Evolutionary conservation across 106 monocot genomes (phyloP).

Genomic region (Amphibolis antarctica): DNA sequence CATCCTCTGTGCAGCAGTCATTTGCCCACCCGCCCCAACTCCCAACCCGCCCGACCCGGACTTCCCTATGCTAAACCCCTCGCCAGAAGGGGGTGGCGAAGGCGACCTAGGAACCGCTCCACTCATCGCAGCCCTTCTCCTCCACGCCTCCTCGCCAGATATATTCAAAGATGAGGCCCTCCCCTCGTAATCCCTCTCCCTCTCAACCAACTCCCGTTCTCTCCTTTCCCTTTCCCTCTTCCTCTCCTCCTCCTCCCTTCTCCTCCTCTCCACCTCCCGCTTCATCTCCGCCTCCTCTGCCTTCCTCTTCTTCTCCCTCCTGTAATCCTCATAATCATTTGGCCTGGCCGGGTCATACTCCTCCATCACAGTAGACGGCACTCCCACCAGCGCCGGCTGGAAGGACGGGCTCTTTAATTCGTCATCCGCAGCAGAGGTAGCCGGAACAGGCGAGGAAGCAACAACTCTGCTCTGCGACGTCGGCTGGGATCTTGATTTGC

Average conservation of each 20-base stretch:
- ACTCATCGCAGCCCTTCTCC: conserved; percentile 77
- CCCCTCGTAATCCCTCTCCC: conserved; percentile 39
- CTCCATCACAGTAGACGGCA: conserved; percentile 60
- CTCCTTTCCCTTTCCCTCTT: conserved; percentile 69
- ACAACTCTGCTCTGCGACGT: conserved; percentile 19
- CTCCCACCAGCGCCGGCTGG: conserved; percentile 75
- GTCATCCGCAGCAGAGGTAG: conserved; percentile 8
- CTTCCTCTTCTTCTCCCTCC: conserved; percentile 61
- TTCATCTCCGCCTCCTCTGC: conserved; percentile 70
- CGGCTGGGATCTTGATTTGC: neutral
- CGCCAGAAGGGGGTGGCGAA: conserved; percentile 57
- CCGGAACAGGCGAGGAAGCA: conserved; percentile 3
- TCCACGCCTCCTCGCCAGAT: conserved; percentile 98
- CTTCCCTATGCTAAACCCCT: conserved; percentile 75
- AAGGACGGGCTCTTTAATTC: conserved; percentile 29
- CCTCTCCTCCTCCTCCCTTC: conserved; percentile 82
- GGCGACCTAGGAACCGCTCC: conserved; percentile 44
- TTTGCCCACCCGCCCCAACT: conserved; percentile 91
- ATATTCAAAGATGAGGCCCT: conserved; percentile 53
- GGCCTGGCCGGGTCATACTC: conserved; percentile 95
- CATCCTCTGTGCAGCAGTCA: conserved; percentile 99
- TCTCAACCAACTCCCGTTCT: conserved; percentile 51
- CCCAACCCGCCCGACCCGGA: conserved; percentile 69
- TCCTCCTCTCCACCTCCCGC: conserved; percentile 66
- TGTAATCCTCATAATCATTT: conserved; percentile 92